These are phyloP conservation scores for Solanum medicagineum DNA, from an alignment of 257 asterid genomes.

Conservation along the genomic window DNA sequence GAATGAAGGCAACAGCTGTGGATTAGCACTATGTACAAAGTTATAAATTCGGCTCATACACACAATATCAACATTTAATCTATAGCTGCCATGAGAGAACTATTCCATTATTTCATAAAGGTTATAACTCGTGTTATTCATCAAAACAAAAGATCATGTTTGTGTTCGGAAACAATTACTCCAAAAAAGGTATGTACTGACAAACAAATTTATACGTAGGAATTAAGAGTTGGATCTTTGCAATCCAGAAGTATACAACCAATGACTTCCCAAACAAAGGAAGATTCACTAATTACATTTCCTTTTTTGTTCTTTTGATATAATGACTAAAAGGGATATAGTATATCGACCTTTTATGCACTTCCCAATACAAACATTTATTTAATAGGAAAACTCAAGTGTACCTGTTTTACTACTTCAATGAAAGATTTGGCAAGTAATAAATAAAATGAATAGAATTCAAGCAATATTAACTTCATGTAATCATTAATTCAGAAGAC, in stretches of 20 bases:
- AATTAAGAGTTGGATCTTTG: not conserved
- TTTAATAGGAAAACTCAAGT: not conserved
- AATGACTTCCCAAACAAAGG: not conserved
- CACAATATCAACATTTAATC: not conserved
- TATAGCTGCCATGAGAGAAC: not conserved
- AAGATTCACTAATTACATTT: not conserved
- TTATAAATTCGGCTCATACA: not conserved
- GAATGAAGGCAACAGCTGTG: not conserved
- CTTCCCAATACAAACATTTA: not conserved
- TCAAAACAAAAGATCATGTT: not conserved
- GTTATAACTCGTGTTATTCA: not conserved
- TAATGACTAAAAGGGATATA: not conserved
- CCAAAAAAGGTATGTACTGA: not conserved
- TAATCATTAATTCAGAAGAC: not conserved
- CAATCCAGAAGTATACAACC: not conserved
- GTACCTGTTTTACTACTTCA: not conserved
- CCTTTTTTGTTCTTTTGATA: not conserved
- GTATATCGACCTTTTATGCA: not conserved
- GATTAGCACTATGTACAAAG: not conserved
- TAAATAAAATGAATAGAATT: not conserved
- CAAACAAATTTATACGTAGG: not conserved
- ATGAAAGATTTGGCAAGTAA: not conserved
- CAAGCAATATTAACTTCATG: not conserved
- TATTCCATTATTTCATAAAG: not conserved
- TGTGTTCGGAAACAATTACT: not conserved